Evolutionary conservation across 306 rosid species (phyloP), one percentile per base, ranked within the genome.

Genomic region (Castanea crenata): DNA sequence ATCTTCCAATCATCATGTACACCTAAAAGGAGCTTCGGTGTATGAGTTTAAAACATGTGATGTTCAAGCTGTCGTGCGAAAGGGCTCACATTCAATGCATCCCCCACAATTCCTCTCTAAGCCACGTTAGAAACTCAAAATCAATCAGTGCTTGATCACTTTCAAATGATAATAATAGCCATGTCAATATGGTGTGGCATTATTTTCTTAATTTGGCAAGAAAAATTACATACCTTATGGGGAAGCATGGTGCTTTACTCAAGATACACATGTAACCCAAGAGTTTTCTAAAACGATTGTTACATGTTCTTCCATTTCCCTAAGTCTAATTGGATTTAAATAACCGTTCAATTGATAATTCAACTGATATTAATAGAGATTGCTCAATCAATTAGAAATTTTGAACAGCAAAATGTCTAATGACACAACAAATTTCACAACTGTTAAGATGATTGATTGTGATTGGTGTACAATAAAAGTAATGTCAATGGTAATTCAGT

Each of bases 81-180:
- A 68, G 68, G 27, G 73, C 73, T 78, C 27, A 21, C 63, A 56
- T 69, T 74, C 16, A 44, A 70, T 71, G 77, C 74, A 52, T 64
- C 49, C 61, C 27, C 54, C 56, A 38, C 20, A 27, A 6, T 8
- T 12, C 38, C 20, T 23, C 59, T 19, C 21, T n/a, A 32, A 57
- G 23, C 62, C 49, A 44, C 51, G 59, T 70, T 52, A 74, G 49
- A 8, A 4, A 76, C 25, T 65, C 44, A 75, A 76, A 76, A 72
- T 82, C 81, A 81, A 76, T 71, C 78, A 71, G 41, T 34, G 46
- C 51, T 44, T 31, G n/a, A 56, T 69, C 76, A 41, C 70, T 77
- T 35, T 64, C 78, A 55, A 55, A 35, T 69, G 74, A 69, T 13
- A 31, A 74, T 8, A 31, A 35, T 59, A 69, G 21, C 56, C 58